Evolutionary conservation across 2,329 filamentous ascomycete genomes (phyloP), one percentile per base, ranked within the genome.

Genomic region (Fusarium albidum): DNA sequence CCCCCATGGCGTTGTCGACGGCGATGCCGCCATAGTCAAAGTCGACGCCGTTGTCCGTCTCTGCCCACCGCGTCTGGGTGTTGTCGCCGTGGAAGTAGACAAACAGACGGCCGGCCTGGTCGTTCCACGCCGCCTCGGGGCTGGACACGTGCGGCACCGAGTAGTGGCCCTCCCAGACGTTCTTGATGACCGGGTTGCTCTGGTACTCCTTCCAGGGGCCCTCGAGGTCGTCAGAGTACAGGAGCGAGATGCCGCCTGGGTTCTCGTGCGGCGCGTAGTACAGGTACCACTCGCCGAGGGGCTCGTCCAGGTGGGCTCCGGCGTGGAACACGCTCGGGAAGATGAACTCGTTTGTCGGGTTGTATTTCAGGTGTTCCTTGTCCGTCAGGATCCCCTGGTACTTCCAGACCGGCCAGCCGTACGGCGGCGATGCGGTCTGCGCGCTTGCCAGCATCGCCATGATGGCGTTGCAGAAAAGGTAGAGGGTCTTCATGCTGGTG

Each of bases 261-360:
- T 66, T 58, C 1, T 68, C 65, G 35, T 68, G 65, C 1, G 65
- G 65, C 27, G 65, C 65, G n/a, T 67, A 68, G 58, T 68, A 68
- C 2, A 68, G 35, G 26, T 68, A 66, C 65, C 65, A 67, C 27
- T 67, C 59, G 5, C 47, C 65, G 0, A 64, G 53, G 7, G 65
- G 61, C 0, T 55, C 25, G 0, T 60, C 40, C 2, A 68, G 32
- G 13, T 65, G 57, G 3, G 39, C 15, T 11, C 63, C 60, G 2
- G 65, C 65, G 31, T 67, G 65, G 27, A 68, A 66, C 4, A 68
- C 40, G 25, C 55, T 61, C 2, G 65, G 65, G 9, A 68, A 68
- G 37, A 68, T 68, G 37, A 63, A 66, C 26, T 68, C 65, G 27
- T 66, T 59, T 7, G 65, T 67, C 3, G 63, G 64, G 5, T 67